phyloP scores from a whole-genome alignment of 2,329 filamentous ascomycete species.

The Ophiostoma sp. region DNA sequence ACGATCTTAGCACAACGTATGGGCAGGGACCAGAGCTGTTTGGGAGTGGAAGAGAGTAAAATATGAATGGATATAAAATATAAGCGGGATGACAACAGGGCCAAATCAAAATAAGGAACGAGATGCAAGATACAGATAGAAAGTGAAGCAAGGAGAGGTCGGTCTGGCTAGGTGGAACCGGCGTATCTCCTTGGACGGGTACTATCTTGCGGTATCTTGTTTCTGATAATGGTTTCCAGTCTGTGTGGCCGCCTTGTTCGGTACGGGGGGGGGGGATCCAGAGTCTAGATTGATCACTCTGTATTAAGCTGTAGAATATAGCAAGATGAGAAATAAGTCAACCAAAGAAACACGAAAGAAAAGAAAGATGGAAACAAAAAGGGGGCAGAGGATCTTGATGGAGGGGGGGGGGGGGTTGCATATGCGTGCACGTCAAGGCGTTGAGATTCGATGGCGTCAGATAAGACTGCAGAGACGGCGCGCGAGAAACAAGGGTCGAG shows the following conservation, averaged over 20 bases:
- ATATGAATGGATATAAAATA: background rate
- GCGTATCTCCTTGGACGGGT: constrained; percentile 1
- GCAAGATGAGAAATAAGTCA: constrained; percentile 4
- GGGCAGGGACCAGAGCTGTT: background rate
- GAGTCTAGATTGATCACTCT: background rate
- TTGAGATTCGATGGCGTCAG: constrained; percentile 25
- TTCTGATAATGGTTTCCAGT: constrained; percentile 4
- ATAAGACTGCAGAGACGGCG: constrained; percentile 23
- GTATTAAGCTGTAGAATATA: background rate
- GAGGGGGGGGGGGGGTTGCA: background rate
- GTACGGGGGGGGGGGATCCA: constrained; percentile 12
- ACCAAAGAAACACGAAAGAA: background rate
- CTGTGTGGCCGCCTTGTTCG: constrained; percentile 1
- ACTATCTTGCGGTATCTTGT: constrained; percentile 5
- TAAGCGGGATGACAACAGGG: no score
- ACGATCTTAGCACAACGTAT: background rate
- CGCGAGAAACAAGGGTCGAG: constrained; percentile 11
- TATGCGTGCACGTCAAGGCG: background rate
- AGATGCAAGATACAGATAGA: background rate
- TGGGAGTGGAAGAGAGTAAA: background rate
- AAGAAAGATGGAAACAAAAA: background rate
- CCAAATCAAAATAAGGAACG: background rate
- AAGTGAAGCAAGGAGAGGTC: background rate
- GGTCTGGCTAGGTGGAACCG: background rate
- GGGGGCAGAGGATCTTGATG: background rate